These are phyloP conservation scores for Trypanosoma lewisi DNA, from an alignment of 208 protist genomes.

Conservation along the genomic window DNA sequence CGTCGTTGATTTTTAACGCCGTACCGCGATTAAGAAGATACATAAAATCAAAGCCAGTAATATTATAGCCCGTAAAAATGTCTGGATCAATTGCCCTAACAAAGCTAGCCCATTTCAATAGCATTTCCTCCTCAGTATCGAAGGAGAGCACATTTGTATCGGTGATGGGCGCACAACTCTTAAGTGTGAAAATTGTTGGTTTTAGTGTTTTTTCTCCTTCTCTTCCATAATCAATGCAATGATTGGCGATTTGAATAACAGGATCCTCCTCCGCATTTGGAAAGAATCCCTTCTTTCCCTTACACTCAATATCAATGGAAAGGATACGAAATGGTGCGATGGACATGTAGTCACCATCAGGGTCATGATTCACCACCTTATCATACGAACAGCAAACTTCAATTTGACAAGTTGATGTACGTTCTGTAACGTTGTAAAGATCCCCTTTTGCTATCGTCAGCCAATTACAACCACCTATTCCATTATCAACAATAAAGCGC, in stretches of 20 bases:
- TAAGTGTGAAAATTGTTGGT: conserved; percentile 92
- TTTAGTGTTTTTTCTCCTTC: conserved; percentile 63
- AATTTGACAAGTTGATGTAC: conserved; percentile 88
- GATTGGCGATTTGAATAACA: conserved; percentile 99
- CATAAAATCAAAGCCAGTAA: conserved; percentile 99
- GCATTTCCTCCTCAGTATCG: conserved; percentile 93
- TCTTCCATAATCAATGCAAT: conserved; percentile 91
- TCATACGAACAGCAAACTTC: conserved; percentile 91
- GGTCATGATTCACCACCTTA: conserved; percentile 80
- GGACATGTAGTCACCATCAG: conserved; percentile 89
- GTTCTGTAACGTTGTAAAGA: conserved; percentile 35
- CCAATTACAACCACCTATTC: conserved; percentile 96
- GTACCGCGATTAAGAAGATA: conserved; percentile 97
- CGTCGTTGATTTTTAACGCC: conserved; percentile 81
- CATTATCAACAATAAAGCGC: conserved; percentile 98
- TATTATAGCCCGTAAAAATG: conserved; percentile 99
- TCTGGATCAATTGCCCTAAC: conserved; percentile 91
- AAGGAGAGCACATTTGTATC: conserved; percentile 94
- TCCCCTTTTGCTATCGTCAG: conserved; percentile 80
- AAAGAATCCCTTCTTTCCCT: conserved; percentile 97
- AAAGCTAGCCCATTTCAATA: conserved; percentile 90
- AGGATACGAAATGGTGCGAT: conserved; percentile 99
- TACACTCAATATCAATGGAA: conserved; percentile 99
- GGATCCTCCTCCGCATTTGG: conserved; percentile 98
- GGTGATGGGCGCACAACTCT: conserved; percentile 94